A percentile compares a stretch with the other conserved stretches of the same genome.
Conservation (phyloP, 2,329 filamentous ascomycete species). For the Diaporthe sp. region DNA sequence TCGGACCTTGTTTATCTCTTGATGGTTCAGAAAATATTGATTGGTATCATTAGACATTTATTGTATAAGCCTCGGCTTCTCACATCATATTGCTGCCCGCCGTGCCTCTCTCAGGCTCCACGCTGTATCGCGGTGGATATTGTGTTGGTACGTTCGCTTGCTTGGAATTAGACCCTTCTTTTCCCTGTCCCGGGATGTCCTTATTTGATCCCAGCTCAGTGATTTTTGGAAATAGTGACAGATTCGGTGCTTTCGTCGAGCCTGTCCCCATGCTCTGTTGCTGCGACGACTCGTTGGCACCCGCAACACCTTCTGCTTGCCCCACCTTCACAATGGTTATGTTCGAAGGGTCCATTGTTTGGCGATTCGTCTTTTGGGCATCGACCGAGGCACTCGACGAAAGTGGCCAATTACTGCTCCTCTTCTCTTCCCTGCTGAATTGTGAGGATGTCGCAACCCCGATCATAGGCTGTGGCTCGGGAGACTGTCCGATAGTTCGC, state of each 20-base stretch:
- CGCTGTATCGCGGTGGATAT: slow-evolving; percentile 8
- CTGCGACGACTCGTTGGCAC: not conserved
- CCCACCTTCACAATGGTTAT: slow-evolving; percentile 8
- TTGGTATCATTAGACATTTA: slow-evolving; percentile 8
- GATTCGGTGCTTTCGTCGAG: not conserved
- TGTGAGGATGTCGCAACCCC: slow-evolving; percentile 4
- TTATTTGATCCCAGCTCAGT: not conserved
- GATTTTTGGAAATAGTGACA: slow-evolving; percentile 20
- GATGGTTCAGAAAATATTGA: not conserved
- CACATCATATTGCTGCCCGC: slow-evolving; percentile 7
- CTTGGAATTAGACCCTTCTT: not conserved
- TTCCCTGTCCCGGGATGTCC: not conserved
- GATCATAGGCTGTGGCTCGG: not conserved
- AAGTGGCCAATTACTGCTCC: slow-evolving; percentile 23
- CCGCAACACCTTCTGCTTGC: not conserved
- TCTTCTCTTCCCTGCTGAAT: slow-evolving; percentile 10
- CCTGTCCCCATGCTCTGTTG: not conserved
- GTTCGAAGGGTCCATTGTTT: slow-evolving; percentile 10
- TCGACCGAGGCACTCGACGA: not conserved
- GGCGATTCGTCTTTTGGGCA: not conserved
- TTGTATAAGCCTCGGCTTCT: not conserved
- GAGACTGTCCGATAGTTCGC: not conserved
- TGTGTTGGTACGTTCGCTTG: not conserved
- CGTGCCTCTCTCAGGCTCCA: not conserved
- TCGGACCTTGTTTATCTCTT: not conserved